Evolutionary conservation across 495 filamentous ascomycete species (phyloP).

Genomic region (Penicillium flavigenum): DNA sequence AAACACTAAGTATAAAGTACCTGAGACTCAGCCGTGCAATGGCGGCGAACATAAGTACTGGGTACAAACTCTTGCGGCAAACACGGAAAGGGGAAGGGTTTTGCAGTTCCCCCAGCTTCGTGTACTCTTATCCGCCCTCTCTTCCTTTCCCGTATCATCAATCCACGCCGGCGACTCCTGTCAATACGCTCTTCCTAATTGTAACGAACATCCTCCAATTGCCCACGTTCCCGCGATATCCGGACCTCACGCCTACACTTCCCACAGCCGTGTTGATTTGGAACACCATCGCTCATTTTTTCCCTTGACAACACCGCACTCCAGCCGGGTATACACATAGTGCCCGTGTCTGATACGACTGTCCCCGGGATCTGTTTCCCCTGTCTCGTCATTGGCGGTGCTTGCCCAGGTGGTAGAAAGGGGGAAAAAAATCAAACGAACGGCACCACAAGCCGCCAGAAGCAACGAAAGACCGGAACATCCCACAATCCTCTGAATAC

Average conservation of each 20-base stretch:
- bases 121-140: conserved; percentile 1
- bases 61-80: not conserved
- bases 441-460: not conserved
- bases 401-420: no score
- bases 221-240: not conserved
- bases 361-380: not conserved
- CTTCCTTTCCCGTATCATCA: not conserved
- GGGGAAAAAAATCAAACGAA: not conserved
- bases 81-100: conserved; percentile 11
- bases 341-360: not conserved
- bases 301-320: not conserved
- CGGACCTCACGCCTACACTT: not conserved
- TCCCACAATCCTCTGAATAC: not conserved
- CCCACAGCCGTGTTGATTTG: not conserved
- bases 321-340: not conserved
- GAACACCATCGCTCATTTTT: not conserved
- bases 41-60: not conserved
- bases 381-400: not conserved
- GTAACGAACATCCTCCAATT: not conserved
- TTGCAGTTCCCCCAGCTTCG: conserved; percentile 5
- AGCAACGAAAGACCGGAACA: not conserved
- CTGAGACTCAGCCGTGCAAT: not conserved
- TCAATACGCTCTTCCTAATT: not conserved
- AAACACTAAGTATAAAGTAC: conserved; percentile 4
- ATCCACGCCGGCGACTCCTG: not conserved